A percentile compares a stretch with the other conserved stretches of the same genome.
phyloP scores from a whole-genome alignment of 208 protist species.

The Endotrypanum monterogeii region DNA sequence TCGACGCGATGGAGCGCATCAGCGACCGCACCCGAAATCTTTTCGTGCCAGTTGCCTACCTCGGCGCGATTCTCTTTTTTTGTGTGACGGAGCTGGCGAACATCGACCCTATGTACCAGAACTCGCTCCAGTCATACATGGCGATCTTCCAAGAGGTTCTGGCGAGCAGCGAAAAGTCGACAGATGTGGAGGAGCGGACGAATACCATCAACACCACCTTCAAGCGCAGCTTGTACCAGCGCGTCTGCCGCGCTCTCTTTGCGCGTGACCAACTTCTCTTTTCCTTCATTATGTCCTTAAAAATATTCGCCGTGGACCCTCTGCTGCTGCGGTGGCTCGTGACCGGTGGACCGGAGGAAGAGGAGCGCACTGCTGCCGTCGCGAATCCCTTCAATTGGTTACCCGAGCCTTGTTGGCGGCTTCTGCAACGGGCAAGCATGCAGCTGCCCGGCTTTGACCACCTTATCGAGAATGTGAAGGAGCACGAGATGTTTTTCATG shows the following conservation, averaged over 20 bases:
- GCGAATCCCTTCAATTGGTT: conserved; percentile 89
- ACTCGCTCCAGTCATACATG: conserved; percentile 96
- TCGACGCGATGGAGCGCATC: conserved; percentile 96
- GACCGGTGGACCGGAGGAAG: conserved; percentile 84
- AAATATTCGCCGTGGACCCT: conserved; percentile 91
- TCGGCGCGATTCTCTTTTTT: conserved; percentile 97
- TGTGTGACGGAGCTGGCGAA: conserved; percentile 96
- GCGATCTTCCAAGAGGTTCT: conserved; percentile 95
- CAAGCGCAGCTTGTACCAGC: conserved; percentile 84
- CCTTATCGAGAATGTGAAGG: conserved; percentile 39
- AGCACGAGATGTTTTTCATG: conserved; percentile 67
- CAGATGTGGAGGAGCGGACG: conserved; percentile 79
- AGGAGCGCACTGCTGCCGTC: conserved; percentile 19
- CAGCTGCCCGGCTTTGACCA: conserved; percentile 72
- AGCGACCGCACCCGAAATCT: conserved; percentile 96
- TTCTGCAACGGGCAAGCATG: conserved; percentile 66
- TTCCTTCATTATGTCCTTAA: conserved; percentile 95
- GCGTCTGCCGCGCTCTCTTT: conserved; percentile 94
- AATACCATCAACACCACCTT: conserved; percentile 86
- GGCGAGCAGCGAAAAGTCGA: conserved; percentile 74
- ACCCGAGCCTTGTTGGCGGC: conserved; percentile 87
- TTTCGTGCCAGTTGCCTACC: conserved; percentile 95
- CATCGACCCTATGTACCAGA: conserved; percentile 98
- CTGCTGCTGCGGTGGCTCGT: conserved; percentile 92
- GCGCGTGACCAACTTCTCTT: conserved; percentile 94